Base-by-base conservation (phyloP, 1,139 yeast genomes). In the Blastobotrys proliferans region DNA sequence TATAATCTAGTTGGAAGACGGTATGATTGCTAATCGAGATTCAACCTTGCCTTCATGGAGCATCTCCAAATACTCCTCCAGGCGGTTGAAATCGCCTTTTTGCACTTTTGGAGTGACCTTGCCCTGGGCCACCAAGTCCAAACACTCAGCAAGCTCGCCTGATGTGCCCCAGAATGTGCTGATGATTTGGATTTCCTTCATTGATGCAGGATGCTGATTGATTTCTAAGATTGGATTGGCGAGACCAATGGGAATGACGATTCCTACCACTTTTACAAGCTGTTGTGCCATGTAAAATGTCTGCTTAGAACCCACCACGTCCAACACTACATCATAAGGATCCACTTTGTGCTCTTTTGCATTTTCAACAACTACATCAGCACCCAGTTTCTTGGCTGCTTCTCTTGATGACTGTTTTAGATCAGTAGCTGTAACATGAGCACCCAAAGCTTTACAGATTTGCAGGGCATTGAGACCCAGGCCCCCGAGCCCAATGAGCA, bases 381-480 rank as follows among this genome's bases (percentile, higher is more conserved):
- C 79, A 1, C 79, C 79, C 36, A 56, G 58, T 16, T 54, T 50
- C 20, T 51, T 45, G 2, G 76, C 79, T 10, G 58, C 42, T 2
- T 50, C 43, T 32, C 54, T 58, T 24, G 63, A 52, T 11, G 62
- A 67, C 3, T 58, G 54, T 54, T 72, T 71, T 33, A 63, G 54
- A 49, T 74, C 79, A 40, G 60, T 55, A 3, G 69, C 72, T 14
- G 72, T 71, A 5, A 72, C 61, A 28, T 66, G 52, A 45, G 70
- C 67, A n/a, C 72, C 72, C 45, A 64, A 72, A 25, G 59, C 56
- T 40, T 61, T 64, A 41, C 72, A 61, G 28, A 74, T 69, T 50
- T 74, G 79, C 14, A 74, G 44, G 1, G 73, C 79, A 54, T 73
- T 73, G 48, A 72, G 59, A 0, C 79, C 79, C 42, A 74, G 62